Evolutionary conservation across 345 rosid species (phyloP).

Genomic region (Citrus medica): DNA sequence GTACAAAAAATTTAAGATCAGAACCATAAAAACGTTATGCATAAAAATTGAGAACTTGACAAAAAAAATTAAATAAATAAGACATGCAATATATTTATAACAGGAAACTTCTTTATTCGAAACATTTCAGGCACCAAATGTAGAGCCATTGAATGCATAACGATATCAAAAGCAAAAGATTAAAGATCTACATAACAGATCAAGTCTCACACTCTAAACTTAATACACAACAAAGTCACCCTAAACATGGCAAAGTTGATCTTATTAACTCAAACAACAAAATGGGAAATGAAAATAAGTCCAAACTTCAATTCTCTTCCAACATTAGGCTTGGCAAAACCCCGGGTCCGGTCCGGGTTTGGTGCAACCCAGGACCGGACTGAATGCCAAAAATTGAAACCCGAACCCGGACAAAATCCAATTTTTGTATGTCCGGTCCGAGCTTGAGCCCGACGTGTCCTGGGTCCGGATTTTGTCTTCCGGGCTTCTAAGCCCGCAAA

Average conservation of each 20-base stretch:
- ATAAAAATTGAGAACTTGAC: too few relatives aligned
- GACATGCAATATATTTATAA: not conserved
- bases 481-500: too few relatives aligned
- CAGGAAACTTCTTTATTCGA: not conserved
- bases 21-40: too few relatives aligned
- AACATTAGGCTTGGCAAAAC: not conserved
- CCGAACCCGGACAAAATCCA: too few relatives aligned
- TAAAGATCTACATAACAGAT: not conserved
- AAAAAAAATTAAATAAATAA: too few relatives aligned
- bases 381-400: too few relatives aligned
- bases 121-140: not conserved
- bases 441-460: too few relatives aligned
- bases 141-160: not conserved
- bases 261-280: not conserved
- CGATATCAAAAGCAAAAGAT: not conserved
- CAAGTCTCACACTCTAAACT: not conserved
- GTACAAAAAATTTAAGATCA: rapidly evolving
- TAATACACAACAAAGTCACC: not conserved
- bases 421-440: too few relatives aligned
- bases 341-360: too few relatives aligned
- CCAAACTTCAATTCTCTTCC: not conserved
- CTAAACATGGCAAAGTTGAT: not conserved
- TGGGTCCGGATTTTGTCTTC: too few relatives aligned
- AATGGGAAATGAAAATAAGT: not conserved
- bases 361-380: too few relatives aligned